Evolutionary conservation across 1,284 basidiomycete species (phyloP).

Genomic region (Butyriboletus appendiculatus): DNA sequence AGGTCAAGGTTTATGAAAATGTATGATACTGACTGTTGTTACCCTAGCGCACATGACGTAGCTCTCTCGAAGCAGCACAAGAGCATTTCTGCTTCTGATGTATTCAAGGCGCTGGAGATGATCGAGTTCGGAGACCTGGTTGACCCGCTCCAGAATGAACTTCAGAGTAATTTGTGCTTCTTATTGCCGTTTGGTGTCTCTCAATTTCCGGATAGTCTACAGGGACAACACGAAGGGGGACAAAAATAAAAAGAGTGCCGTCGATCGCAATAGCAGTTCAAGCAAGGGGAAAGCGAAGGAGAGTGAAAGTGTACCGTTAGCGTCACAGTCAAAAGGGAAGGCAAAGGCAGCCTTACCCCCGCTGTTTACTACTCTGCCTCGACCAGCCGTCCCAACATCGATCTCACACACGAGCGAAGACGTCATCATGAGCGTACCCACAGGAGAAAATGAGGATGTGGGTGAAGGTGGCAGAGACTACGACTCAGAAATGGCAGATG

Average conservation of each 20-base stretch:
- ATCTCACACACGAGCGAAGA: slow-evolving; percentile 23
- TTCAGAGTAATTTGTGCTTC: slow-evolving; percentile 53
- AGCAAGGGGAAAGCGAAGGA: slow-evolving; percentile 36
- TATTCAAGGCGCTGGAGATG: slow-evolving; percentile 81
- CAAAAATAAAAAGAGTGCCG: slow-evolving; percentile 48
- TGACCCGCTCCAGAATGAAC: slow-evolving; percentile 67
- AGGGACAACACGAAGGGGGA: slow-evolving; percentile 57
- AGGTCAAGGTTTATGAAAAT: slow-evolving; percentile 24
- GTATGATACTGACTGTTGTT: slow-evolving; percentile 8
- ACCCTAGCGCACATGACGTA: slow-evolving; percentile 80
- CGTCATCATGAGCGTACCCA: slow-evolving; percentile 16
- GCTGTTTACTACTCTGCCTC: slow-evolving; percentile 34
- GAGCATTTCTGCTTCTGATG: slow-evolving; percentile 85
- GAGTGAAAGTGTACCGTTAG: slow-evolving; percentile 22
- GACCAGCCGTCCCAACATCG: slow-evolving; percentile 15
- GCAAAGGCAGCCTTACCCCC: slow-evolving; percentile 35
- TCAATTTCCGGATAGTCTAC: slow-evolving; percentile 45
- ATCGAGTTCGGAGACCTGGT: slow-evolving; percentile 81
- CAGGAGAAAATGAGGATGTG: slow-evolving; percentile 26
- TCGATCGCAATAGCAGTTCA: slow-evolving; percentile 20
- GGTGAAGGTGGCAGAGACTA: slow-evolving; percentile 33
- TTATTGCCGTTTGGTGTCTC: slow-evolving; percentile 7
- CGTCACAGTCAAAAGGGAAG: slow-evolving; percentile 38
- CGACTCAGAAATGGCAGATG: slow-evolving; percentile 30
- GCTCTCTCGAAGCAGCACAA: slow-evolving; percentile 83